Base-by-base conservation (phyloP, 345 rosid species). In the Citropsis articulata region DNA sequence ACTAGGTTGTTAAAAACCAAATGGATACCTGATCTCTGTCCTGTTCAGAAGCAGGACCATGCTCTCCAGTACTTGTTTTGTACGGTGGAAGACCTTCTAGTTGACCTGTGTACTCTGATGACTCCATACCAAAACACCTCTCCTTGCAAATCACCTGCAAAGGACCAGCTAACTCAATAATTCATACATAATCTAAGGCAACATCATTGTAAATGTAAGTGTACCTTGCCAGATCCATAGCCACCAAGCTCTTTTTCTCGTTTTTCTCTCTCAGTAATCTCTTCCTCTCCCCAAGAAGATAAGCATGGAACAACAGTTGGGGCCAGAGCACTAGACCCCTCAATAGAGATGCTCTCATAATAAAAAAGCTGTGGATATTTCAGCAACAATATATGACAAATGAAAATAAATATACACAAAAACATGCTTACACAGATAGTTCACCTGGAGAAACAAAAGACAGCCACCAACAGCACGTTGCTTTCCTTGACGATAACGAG, bases 391-490 rank as follows among this genome's bases (percentile, higher is more conserved):
- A 56, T 70, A 1, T 10, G 8, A 79, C 38, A 66, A 30, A 50
- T 80, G 57, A 45, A 22, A 28, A 66, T 63, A 12, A 38, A 25
- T 5, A 18, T 75, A 75, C 31, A 59, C 12, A 33, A 64, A 61
- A 64, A 38, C 14, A 24, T 55, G 36, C 35, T 50, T 75, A 9
- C 25, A 72, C 5, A 57, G 40, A 33, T 9, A 66, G 7, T 66
- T 70, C 66, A 86, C 87, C 87, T 86, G 89, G 31, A 86, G 89
- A 80, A 86, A 84, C 75, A 86, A 77, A 69, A 84, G 89, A 66
- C 89, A 86, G 61, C 89, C 89, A 76, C 89, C 87, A 70, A 84
- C 87, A 25, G 87, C 89, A 63, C 75, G 87, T 73, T 86, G 87
- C 83, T 84, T 86, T 30, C 89, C 87, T 71, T 86, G 86, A 61